Percentiles rank a stretch among this genome's conserved stretches.
These are phyloP conservation scores for Paramecium octaurelia DNA, from an alignment of 73 alveolate species.

Conservation along the genomic window DNA sequence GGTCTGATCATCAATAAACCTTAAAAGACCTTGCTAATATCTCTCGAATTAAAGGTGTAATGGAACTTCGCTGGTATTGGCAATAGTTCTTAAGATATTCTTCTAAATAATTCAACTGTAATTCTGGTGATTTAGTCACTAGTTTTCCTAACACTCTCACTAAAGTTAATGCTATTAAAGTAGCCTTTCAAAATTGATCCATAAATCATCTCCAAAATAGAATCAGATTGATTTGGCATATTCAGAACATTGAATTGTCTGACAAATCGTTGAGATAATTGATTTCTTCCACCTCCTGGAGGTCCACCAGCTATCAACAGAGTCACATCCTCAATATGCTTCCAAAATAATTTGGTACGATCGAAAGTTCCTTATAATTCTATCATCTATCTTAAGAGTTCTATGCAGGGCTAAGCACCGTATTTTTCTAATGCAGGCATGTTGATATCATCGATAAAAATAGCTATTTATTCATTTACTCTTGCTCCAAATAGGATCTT, in stretches of 20 bases:
- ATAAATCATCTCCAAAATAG: slow-evolving; percentile 71
- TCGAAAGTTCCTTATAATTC: slow-evolving; percentile 92
- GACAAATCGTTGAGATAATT: slow-evolving; percentile 87
- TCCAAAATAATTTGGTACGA: slow-evolving; percentile 86
- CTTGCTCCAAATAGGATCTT: slow-evolving; percentile 90
- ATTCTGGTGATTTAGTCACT: slow-evolving; percentile 84
- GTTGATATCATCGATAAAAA: slow-evolving; percentile 93
- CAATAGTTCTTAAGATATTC: slow-evolving; percentile 75
- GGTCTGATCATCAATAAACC: slow-evolving; percentile 83
- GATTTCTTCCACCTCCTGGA: slow-evolving; percentile 98
- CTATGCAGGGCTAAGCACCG: slow-evolving; percentile 95
- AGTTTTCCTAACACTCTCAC: slow-evolving; percentile 84
- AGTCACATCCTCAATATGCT: slow-evolving; percentile 87
- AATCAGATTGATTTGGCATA: slow-evolving; percentile 78
- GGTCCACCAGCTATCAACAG: slow-evolving; percentile 93
- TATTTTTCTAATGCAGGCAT: slow-evolving; percentile 95
- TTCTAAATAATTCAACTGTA: slow-evolving; percentile 87
- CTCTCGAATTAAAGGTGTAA: slow-evolving; percentile 95
- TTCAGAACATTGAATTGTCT: slow-evolving; percentile 89
- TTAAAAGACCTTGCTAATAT: slow-evolving; percentile 84
- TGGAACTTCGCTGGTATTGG: slow-evolving; percentile 97
- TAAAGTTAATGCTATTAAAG: slow-evolving; percentile 66
- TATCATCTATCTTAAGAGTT: slow-evolving; percentile 90
- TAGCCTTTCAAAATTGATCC: slow-evolving; percentile 78
- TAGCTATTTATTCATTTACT: slow-evolving; percentile 84